Percentiles rank a stretch among this genome's conserved stretches.
Conservation (phyloP, 768 basidiomycete species). For the Sarcodon aspratus region DNA sequence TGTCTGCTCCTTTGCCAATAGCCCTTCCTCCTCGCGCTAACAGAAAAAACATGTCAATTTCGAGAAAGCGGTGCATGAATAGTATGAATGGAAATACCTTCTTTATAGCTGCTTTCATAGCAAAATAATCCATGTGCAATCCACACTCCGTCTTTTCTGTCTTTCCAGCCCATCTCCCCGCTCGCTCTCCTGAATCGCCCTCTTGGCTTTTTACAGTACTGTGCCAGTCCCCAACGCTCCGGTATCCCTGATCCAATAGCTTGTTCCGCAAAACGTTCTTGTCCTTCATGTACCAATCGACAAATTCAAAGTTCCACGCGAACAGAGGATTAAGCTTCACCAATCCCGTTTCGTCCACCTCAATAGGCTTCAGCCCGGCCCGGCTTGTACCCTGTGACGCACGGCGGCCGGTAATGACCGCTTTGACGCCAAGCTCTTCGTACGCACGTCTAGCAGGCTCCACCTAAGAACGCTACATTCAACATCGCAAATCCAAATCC, state of each 20-base stretch:
- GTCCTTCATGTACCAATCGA: constrained; percentile 75
- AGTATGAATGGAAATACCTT: constrained; percentile 5
- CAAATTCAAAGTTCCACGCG: constrained; percentile 74
- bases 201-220: constrained; percentile 68
- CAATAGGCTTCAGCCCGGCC: constrained; percentile 70
- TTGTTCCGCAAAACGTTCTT: constrained; percentile 83
- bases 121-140: constrained; percentile 83
- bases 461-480: constrained; percentile 37
- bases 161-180: constrained; percentile 85
- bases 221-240: constrained; percentile 96
- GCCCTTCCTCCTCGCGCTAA: constrained; percentile 2
- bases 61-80: neutral
- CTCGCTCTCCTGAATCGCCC: constrained; percentile 68
- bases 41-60: neutral
- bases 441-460: constrained; percentile 91
- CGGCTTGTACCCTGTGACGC: constrained; percentile 92
- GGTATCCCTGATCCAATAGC: constrained; percentile 84
- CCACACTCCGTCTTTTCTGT: constrained; percentile 90
- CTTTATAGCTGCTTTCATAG: constrained; percentile 46
- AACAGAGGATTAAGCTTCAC: constrained; percentile 93
- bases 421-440: constrained; percentile 59
- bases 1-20: neutral
- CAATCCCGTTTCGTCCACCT: constrained; percentile 82
- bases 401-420: constrained; percentile 92
- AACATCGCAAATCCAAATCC: neutral